Conservation (phyloP, 495 filamentous ascomycete species). For the Daldinia vernicosa region DNA sequence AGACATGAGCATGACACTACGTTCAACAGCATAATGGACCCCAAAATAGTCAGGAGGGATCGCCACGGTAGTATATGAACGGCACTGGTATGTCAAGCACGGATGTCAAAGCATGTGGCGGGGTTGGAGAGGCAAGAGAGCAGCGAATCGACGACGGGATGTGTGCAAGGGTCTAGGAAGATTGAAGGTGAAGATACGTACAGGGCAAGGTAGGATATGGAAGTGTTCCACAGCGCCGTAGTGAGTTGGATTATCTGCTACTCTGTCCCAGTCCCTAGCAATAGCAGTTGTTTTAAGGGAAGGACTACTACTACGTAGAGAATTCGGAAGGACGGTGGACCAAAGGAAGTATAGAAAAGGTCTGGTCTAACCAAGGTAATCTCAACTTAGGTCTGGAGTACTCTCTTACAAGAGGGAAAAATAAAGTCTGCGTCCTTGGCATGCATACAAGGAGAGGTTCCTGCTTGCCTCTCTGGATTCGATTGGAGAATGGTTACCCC, state of each 20-base stretch:
- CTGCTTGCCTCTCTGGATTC: slow-evolving; percentile 42
- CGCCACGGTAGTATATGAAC: slow-evolving; percentile 52
- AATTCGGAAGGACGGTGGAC: slow-evolving; percentile 48
- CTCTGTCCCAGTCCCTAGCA: slow-evolving; percentile 35
- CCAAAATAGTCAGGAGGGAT: slow-evolving; percentile 55
- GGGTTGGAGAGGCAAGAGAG: slow-evolving; percentile 48
- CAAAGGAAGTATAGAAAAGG: slow-evolving; percentile 49
- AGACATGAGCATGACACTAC: slow-evolving; percentile 56
- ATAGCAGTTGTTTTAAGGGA: slow-evolving; percentile 43
- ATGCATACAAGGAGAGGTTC: slow-evolving; percentile 47
- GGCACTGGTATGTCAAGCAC: slow-evolving; percentile 48
- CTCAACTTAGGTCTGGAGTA: slow-evolving; percentile 42
- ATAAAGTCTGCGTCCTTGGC: slow-evolving; percentile 47
- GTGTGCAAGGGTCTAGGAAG: slow-evolving; percentile 35
- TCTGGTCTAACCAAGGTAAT: slow-evolving; percentile 46
- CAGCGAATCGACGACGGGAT: slow-evolving; percentile 36
- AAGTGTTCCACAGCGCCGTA: slow-evolving; percentile 35
- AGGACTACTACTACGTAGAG: slow-evolving; percentile 37
- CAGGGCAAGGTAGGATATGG: slow-evolving; percentile 22
- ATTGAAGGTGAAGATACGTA: slow-evolving; percentile 45
- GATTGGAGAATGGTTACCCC: slow-evolving; percentile 44
- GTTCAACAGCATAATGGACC: slow-evolving; percentile 55
- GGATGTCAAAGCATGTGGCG: slow-evolving; percentile 46
- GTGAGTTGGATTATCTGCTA: slow-evolving; percentile 34
- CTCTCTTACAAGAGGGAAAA: slow-evolving; percentile 41